A percentile compares a stretch with the other conserved stretches of the same genome.
These are phyloP conservation scores for Samsoniella hepiali DNA, from an alignment of 2,329 filamentous ascomycete genomes.

Conservation along the genomic window DNA sequence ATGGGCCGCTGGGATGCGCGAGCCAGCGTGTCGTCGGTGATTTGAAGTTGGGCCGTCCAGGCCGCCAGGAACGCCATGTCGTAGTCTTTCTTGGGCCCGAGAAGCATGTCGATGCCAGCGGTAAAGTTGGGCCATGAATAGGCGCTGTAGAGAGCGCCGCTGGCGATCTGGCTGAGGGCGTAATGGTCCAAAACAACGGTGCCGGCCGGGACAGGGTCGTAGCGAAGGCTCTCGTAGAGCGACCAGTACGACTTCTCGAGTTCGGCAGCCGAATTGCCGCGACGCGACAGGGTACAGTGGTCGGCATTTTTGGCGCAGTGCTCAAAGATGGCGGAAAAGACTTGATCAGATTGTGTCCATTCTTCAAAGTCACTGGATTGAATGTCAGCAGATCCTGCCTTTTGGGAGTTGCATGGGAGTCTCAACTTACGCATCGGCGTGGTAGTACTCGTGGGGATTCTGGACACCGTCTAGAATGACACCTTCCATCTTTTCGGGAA, in stretches of 20 bases:
- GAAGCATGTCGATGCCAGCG: constrained; percentile 19
- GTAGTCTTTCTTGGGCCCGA: constrained; percentile 4
- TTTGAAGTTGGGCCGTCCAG: not conserved
- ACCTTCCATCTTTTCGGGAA: constrained; percentile 39
- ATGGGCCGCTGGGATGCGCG: not conserved
- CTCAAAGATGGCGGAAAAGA: constrained; percentile 28
- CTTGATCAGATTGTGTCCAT: constrained; percentile 27
- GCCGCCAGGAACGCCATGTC: not conserved
- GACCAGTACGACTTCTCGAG: constrained; percentile 35
- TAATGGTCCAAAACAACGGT: constrained; percentile 27
- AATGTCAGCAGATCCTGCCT: not conserved
- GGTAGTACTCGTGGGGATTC: constrained; percentile 34
- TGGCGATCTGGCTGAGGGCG: constrained; percentile 23
- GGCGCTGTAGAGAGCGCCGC: constrained; percentile 24
- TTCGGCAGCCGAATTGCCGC: constrained; percentile 29
- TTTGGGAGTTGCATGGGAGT: too few relatives aligned
- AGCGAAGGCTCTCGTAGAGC: constrained; percentile 29
- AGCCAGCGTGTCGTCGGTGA: not conserved
- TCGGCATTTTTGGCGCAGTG: constrained; percentile 28
- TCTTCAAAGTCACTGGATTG: constrained; percentile 25
- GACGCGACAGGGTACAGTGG: constrained; percentile 30
- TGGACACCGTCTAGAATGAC: constrained; percentile 38
- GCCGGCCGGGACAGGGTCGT: constrained; percentile 26
- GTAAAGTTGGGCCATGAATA: constrained; percentile 22
- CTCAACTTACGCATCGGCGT: constrained; percentile 21